phyloP scores from a whole-genome alignment of 495 filamentous ascomycete species.

The Xylaria flabelliformis region DNA sequence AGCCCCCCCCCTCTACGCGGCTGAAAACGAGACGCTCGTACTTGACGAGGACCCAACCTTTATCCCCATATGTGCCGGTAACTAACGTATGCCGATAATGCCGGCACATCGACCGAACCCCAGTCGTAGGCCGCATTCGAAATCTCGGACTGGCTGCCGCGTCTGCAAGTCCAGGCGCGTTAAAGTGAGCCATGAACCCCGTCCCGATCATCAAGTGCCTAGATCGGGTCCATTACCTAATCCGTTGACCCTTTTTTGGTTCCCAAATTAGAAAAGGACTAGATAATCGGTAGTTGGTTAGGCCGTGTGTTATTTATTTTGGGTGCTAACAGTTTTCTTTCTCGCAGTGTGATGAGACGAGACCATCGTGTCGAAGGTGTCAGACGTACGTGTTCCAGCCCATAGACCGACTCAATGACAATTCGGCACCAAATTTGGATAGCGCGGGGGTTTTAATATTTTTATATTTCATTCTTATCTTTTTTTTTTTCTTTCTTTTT shows the following conservation, averaged over 20 bases:
- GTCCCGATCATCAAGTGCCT: not conserved
- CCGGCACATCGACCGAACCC: conserved; percentile 15
- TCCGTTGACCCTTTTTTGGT: not conserved
- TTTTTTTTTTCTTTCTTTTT: not conserved
- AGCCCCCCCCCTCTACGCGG: not conserved
- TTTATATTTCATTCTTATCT: too few relatives aligned
- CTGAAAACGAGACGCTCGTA: conserved; percentile 18
- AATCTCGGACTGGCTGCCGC: conserved; percentile 24
- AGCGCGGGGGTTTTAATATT: not conserved
- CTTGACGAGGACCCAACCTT: not conserved
- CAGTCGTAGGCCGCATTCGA: conserved; percentile 23
- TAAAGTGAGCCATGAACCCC: conserved; percentile 17
- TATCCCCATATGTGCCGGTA: not conserved
- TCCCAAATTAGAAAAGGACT: not conserved
- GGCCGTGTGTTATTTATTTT: not conserved
- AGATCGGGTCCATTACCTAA: not conserved
- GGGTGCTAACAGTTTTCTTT: not conserved
- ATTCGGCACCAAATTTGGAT: not conserved
- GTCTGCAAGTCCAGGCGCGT: conserved; percentile 27
- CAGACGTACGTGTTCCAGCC: conserved; percentile 17
- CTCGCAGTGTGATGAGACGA: conserved; percentile 23
- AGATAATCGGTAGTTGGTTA: not conserved
- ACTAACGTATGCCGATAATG: not conserved
- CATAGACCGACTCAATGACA: not conserved
- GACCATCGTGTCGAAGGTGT: conserved; percentile 25